A percentile compares a stretch with the other conserved stretches of the same genome.
Conservation (phyloP, 306 rosid genomes). For the Lathyrus aphaca region DNA sequence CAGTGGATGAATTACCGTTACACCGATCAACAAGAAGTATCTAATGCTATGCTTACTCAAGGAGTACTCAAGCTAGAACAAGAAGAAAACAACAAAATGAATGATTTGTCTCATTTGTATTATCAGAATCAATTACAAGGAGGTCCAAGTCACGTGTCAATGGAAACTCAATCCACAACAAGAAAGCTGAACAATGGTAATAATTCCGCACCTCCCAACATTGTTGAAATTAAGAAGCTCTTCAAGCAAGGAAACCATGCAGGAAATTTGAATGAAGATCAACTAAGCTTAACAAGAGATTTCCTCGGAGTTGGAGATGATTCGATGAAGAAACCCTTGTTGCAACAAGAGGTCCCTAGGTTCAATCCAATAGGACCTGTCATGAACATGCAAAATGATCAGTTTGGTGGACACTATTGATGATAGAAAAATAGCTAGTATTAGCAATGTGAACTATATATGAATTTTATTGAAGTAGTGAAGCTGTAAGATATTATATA, state of each 20-base stretch:
- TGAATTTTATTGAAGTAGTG: not conserved
- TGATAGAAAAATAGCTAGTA: no score
- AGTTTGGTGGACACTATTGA: constrained; percentile 49
- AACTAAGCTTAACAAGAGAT: constrained; percentile 71
- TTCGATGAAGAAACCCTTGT: constrained; percentile 40
- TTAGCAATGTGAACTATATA: no score
- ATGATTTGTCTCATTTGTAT: constrained; percentile 53
- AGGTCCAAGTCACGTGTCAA: constrained; percentile 24
- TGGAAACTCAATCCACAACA: constrained; percentile 66
- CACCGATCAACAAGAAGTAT: constrained; percentile 6
- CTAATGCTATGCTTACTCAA: no score
- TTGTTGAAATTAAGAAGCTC: constrained; percentile 27
- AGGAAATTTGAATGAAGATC: constrained; percentile 39
- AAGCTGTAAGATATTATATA: constrained; percentile 16
- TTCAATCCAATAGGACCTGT: constrained; percentile 44
- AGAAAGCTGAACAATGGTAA: not conserved
- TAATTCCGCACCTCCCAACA: no score
- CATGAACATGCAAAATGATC: constrained; percentile 47
- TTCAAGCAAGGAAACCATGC: constrained; percentile 34
- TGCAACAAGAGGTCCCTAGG: constrained; percentile 53
- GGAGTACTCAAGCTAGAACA: constrained; percentile 51
- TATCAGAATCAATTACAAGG: constrained; percentile 42
- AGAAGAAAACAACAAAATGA: constrained; percentile 49
- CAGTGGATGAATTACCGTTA: constrained; percentile 53
- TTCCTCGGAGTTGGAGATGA: constrained; percentile 78